Percentiles rank a stretch among this genome's conserved stretches.
Evolutionary conservation across 164 flowering plant species (phyloP).

Genomic region (Platanus orientalis): DNA sequence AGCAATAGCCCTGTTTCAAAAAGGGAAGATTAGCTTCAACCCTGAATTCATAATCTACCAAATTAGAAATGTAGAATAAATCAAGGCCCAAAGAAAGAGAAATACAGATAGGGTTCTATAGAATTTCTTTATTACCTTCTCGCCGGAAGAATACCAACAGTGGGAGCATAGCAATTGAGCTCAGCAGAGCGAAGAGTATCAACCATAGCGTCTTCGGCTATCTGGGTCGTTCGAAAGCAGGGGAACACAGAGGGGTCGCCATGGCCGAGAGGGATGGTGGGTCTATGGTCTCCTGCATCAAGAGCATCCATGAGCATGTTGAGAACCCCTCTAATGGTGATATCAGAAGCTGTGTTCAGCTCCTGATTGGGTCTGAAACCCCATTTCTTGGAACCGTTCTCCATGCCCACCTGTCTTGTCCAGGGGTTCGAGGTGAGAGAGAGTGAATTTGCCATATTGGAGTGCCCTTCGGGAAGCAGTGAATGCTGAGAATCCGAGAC

Average conservation of each 20-base stretch:
- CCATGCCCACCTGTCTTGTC: no score
- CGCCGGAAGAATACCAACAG: constrained; percentile 25
- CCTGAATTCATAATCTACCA: no score
- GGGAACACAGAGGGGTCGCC: constrained; percentile 44
- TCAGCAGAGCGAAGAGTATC: constrained; percentile 26
- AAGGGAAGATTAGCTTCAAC: background rate
- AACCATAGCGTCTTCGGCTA: constrained; percentile 31
- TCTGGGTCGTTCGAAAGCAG: constrained; percentile 25
- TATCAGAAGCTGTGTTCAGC: constrained; percentile 13
- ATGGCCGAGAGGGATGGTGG: constrained; percentile 33
- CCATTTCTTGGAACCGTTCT: constrained; percentile 13
- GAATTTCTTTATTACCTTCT: constrained; percentile 19
- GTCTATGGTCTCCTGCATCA: constrained; percentile 16
- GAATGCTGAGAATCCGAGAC: no score
- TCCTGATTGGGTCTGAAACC: constrained; percentile 22
- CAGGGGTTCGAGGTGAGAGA: no score
- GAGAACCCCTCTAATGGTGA: constrained; percentile 26
- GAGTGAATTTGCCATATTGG: no score
- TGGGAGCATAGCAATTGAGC: constrained; percentile 31
- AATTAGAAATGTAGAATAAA: no score
- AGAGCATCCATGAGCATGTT: constrained; percentile 15
- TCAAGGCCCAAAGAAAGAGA: background rate
- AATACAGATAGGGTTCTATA: background rate
- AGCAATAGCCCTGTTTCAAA: constrained; percentile 60
- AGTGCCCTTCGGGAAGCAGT: no score